Evolutionary conservation across 2,329 filamentous ascomycete species (phyloP).

Genomic region (Mariannaea elegans): DNA sequence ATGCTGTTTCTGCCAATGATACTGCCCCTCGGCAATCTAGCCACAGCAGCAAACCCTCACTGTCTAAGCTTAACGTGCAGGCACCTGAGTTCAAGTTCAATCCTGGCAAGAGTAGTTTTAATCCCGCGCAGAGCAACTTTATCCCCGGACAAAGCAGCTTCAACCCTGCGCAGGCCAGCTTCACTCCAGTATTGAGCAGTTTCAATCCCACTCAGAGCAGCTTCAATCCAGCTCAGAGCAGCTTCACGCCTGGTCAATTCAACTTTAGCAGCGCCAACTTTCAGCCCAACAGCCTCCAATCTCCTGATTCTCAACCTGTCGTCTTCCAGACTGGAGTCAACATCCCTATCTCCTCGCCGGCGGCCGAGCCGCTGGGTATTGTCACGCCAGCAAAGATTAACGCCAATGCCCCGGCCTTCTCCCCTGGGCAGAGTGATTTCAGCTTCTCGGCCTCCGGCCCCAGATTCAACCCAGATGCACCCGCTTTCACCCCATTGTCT

Average conservation of each 20-base stretch:
- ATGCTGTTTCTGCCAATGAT: conserved; percentile 53
- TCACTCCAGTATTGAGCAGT: conserved; percentile 61
- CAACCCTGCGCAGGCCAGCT: conserved; percentile 78
- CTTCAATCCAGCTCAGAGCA: conserved; percentile 65
- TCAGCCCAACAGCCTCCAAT: conserved; percentile 19
- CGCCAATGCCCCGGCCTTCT: conserved; percentile 75
- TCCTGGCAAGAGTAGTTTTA: conserved; percentile 52
- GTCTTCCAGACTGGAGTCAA: conserved; percentile 52
- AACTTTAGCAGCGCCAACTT: conserved; percentile 26
- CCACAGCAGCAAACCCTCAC: conserved; percentile 74
- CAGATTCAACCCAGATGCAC: conserved; percentile 80
- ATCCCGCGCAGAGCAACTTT: conserved; percentile 79
- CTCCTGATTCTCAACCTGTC: conserved; percentile 55
- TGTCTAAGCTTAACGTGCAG: conserved; percentile 86
- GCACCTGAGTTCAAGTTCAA: conserved; percentile 90
- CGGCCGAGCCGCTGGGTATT: conserved; percentile 23
- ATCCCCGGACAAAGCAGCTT: conserved; percentile 56
- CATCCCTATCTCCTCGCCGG: conserved; percentile 33
- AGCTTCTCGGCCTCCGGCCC: conserved; percentile 73
- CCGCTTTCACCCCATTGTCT: conserved; percentile 74
- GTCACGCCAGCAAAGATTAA: conserved; percentile 65
- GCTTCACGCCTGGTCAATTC: conserved; percentile 37
- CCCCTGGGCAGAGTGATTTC: conserved; percentile 71
- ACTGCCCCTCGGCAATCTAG: conserved; percentile 52
- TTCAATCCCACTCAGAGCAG: conserved; percentile 38